Percentiles rank a stretch among this genome's conserved stretches.
Conservation (phyloP, 1,284 basidiomycete species). For the Boletellus deceptivus region DNA sequence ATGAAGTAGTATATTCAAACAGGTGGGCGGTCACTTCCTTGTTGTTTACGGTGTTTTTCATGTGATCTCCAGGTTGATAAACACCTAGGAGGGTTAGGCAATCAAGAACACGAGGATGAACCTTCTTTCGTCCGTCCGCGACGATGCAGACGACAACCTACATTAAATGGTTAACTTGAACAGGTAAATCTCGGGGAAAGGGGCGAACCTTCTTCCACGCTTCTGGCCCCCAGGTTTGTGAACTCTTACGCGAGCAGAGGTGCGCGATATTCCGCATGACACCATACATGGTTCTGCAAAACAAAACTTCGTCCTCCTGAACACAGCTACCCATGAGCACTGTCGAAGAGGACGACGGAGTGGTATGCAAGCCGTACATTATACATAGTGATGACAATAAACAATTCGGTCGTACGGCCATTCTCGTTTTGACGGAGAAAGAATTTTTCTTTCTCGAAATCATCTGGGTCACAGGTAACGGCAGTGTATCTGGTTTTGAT, state of each 20-base stretch:
- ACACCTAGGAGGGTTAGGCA: constrained; percentile 82
- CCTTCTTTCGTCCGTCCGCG: constrained; percentile 89
- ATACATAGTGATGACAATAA: constrained; percentile 96
- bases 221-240: constrained; percentile 93
- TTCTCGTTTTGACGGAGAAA: constrained; percentile 83
- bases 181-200: neutral
- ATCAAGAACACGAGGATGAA: constrained; percentile 93
- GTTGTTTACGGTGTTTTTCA: constrained; percentile 88
- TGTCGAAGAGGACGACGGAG: constrained; percentile 78
- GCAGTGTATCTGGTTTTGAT: constrained; percentile 83
- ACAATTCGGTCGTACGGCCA: constrained; percentile 84
- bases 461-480: constrained; percentile 91
- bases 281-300: constrained; percentile 93
- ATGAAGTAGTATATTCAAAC: constrained; percentile 94
- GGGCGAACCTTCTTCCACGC: constrained; percentile 90
- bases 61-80: constrained; percentile 76
- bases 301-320: constrained; percentile 92
- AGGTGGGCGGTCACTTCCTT: constrained; percentile 90
- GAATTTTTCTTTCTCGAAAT: constrained; percentile 82
- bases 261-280: constrained; percentile 93
- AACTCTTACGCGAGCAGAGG: constrained; percentile 90
- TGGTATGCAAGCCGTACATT: constrained; percentile 55
- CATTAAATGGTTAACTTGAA: neutral
- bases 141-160: constrained; percentile 95
- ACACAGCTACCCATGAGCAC: constrained; percentile 45